Percentiles rank a stretch among this genome's conserved stretches.
phyloP scores from a whole-genome alignment of 192 early-diverging fungal species.

The Haplosporangium gracile region DNA sequence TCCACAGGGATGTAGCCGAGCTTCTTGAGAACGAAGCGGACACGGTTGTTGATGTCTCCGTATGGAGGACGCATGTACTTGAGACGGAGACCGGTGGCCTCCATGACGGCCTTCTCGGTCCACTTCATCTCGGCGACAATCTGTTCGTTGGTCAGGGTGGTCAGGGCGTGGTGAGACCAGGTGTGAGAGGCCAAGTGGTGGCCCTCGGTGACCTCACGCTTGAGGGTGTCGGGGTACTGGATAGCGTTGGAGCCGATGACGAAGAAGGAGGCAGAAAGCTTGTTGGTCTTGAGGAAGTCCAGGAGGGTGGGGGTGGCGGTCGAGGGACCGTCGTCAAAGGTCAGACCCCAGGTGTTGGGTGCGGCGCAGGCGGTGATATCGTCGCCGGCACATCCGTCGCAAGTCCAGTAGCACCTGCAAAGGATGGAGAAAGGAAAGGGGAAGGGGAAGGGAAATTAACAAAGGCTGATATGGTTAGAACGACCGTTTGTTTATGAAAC shows the following conservation, averaged over 20 bases:
- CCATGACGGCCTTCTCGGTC: constrained; percentile 71
- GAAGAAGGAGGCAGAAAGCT: constrained; percentile 67
- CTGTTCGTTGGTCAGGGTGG: constrained; percentile 58
- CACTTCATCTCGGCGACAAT: constrained; percentile 77
- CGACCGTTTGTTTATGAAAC: no score
- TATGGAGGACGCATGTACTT: constrained; percentile 75
- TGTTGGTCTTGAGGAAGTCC: constrained; percentile 58
- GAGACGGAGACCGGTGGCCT: constrained; percentile 65
- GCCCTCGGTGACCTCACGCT: constrained; percentile 57
- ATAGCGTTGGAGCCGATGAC: constrained; percentile 66
- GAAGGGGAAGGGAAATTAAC: neutral
- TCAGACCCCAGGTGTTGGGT: constrained; percentile 67
- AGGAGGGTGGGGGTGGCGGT: constrained; percentile 57
- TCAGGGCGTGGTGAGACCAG: constrained; percentile 73
- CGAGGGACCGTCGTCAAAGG: constrained; percentile 70
- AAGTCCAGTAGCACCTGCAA: constrained; percentile 59
- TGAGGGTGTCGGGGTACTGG: constrained; percentile 58
- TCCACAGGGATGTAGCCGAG: constrained; percentile 64
- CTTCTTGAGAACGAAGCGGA: constrained; percentile 73
- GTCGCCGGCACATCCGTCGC: constrained; percentile 55
- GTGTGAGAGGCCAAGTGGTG: constrained; percentile 75
- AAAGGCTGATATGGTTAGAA: no score
- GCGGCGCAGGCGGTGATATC: constrained; percentile 62
- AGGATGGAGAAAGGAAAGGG: neutral
- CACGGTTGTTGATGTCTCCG: constrained; percentile 82